A percentile compares a stretch with the other conserved stretches of the same genome.
Evolutionary conservation across 805 yeast species (phyloP).

Genomic region (Zygosaccharomyces siamensis): DNA sequence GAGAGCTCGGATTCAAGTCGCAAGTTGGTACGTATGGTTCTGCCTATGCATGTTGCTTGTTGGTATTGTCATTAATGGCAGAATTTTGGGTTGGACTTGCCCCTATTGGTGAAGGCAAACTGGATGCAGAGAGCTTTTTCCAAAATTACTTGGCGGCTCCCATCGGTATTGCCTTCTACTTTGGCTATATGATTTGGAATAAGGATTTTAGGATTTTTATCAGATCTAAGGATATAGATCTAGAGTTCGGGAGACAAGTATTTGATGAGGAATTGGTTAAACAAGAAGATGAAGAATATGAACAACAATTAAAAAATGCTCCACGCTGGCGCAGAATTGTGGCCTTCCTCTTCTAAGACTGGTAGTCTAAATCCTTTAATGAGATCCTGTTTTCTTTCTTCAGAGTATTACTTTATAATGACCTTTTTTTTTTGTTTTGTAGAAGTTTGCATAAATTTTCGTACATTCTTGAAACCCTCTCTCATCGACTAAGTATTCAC

Average conservation of each 20-base stretch:
- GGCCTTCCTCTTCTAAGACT: conserved; percentile 33
- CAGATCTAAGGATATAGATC: conserved; percentile 31
- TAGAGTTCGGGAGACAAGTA: conserved; percentile 29
- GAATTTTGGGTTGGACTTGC: conserved; percentile 65
- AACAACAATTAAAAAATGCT: conserved; percentile 28
- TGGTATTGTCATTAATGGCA: conserved; percentile 48
- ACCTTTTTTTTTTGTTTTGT: neutral
- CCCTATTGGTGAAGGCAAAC: conserved; percentile 40
- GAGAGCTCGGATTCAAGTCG: conserved; percentile 51
- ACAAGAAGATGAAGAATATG: conserved; percentile 34
- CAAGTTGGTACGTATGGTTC: conserved; percentile 53
- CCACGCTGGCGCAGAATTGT: conserved; percentile 26
- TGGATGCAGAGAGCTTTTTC: conserved; percentile 43
- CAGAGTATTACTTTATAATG: neutral
- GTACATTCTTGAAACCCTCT: neutral
- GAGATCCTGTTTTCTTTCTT: neutral
- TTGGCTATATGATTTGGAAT: conserved; percentile 45
- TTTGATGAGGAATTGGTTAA: conserved; percentile 33
- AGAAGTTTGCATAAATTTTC: neutral
- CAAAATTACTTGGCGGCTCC: conserved; percentile 45
- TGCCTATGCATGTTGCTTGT: conserved; percentile 45
- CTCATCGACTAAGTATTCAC: neutral
- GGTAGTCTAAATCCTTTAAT: neutral
- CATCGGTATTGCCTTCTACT: conserved; percentile 40
- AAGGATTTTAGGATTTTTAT: conserved; percentile 40